phyloP scores from a whole-genome alignment of 2,329 filamentous ascomycete species.

The Colletotrichum kahawae region DNA sequence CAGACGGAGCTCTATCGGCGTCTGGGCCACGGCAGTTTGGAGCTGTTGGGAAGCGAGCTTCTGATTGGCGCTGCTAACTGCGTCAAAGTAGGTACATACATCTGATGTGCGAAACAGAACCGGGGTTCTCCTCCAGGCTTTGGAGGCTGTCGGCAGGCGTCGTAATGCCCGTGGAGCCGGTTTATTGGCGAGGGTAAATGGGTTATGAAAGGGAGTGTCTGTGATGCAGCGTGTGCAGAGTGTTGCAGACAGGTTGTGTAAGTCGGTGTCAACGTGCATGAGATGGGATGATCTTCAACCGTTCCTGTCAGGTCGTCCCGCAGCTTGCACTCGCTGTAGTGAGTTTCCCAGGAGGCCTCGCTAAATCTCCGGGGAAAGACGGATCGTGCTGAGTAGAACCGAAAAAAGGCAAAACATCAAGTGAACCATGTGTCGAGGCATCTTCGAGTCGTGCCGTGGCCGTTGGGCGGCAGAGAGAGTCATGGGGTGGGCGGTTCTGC shows the following conservation, averaged over 20 bases:
- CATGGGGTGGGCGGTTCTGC: not conserved
- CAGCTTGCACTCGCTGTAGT: not conserved
- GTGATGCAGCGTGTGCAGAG: not conserved
- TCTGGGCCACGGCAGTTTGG: not conserved
- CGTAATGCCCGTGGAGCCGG: not conserved
- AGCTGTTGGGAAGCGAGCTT: not conserved
- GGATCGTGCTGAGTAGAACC: not conserved
- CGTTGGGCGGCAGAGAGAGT: slow-evolving; percentile 12
- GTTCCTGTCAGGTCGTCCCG: not conserved
- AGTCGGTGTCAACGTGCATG: not conserved
- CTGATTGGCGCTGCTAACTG: slow-evolving; percentile 20
- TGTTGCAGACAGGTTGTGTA: not conserved
- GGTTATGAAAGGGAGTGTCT: not conserved
- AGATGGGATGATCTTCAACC: slow-evolving; percentile 1
- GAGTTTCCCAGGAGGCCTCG: not conserved
- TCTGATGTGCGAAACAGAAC: slow-evolving; percentile 9
- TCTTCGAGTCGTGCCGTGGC: not conserved
- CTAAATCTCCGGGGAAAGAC: not conserved
- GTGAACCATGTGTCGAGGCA: slow-evolving; percentile 8
- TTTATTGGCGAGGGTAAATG: not conserved
- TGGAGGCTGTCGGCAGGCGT: not conserved
- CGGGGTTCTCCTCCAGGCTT: not conserved
- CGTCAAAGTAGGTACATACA: not conserved
- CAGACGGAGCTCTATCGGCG: not conserved
- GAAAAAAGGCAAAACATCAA: not conserved